Conservation (phyloP, 805 yeast genomes). For the Lachancea nothofagi region DNA sequence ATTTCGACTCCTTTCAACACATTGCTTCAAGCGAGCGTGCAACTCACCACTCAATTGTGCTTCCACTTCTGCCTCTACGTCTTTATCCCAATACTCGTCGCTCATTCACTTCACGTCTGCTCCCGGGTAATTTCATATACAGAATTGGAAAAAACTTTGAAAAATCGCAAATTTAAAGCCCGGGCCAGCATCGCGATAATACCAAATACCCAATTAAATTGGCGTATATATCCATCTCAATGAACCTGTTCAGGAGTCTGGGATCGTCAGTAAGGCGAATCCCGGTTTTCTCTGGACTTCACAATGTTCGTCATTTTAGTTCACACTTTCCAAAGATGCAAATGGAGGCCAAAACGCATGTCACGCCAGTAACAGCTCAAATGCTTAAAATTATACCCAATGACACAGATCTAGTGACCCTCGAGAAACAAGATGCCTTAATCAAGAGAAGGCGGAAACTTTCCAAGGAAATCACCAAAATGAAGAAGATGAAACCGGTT, state of each 20-base stretch:
- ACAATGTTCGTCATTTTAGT: background rate
- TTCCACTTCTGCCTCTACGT: too few relatives aligned
- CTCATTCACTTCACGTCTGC: too few relatives aligned
- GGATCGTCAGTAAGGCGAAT: slow-evolving; percentile 4
- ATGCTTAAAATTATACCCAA: slow-evolving; percentile 39
- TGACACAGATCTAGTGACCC: slow-evolving; percentile 52
- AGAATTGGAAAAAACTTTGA: too few relatives aligned
- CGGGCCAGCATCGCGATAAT: too few relatives aligned
- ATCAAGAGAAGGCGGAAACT: slow-evolving; percentile 68
- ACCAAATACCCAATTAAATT: too few relatives aligned
- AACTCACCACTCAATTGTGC: too few relatives aligned
- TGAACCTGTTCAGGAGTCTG: slow-evolving; percentile 4
- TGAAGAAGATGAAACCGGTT: slow-evolving; percentile 72
- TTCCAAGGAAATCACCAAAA: slow-evolving; percentile 60
- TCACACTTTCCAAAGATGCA: background rate
- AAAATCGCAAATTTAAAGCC: too few relatives aligned
- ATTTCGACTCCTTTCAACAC: too few relatives aligned
- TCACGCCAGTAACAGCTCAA: slow-evolving; percentile 16
- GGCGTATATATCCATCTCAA: background rate
- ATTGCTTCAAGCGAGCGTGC: too few relatives aligned
- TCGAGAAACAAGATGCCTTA: slow-evolving; percentile 73
- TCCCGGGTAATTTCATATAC: too few relatives aligned
- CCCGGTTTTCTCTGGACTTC: slow-evolving; percentile 1
- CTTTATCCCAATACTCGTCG: too few relatives aligned
- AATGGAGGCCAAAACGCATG: slow-evolving; percentile 1